phyloP scores from a whole-genome alignment of 345 rosid genomes.

The Psidium friedrichsthalianum region DNA sequence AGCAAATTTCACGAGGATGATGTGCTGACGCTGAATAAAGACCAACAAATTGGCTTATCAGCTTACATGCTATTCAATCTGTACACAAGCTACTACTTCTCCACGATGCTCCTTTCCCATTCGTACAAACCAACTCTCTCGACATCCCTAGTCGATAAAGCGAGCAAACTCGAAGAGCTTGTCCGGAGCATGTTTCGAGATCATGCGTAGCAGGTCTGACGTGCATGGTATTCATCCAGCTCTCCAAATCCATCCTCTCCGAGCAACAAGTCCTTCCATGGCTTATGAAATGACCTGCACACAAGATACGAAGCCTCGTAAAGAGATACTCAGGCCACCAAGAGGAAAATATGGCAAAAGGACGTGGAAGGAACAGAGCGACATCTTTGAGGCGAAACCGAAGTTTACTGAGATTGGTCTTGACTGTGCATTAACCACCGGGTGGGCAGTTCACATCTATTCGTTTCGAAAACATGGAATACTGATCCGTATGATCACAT shows the following conservation, averaged over 20 bases:
- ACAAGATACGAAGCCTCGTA: not conserved
- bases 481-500: not conserved
- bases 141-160: constrained; percentile 17
- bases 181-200: constrained; percentile 33
- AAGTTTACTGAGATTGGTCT: not conserved
- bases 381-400: not conserved
- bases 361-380: not conserved
- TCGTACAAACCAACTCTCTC: constrained; percentile 27
- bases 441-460: not conserved
- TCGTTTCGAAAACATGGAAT: not conserved
- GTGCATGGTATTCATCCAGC: constrained; percentile 53
- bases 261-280: constrained; percentile 49
- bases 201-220: constrained; percentile 35
- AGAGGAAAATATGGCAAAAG: not conserved
- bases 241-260: constrained; percentile 27
- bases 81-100: constrained; percentile 2
- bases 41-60: not conserved
- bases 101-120: constrained; percentile 49
- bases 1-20: not conserved
- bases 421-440: not conserved
- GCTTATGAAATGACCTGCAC: constrained; percentile 60
- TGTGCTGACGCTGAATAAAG: not conserved
- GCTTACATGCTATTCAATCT: not conserved
- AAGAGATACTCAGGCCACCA: not conserved
- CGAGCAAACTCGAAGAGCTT: constrained; percentile 15